Evolutionary conservation across 768 basidiomycete species (phyloP).

Genomic region (Lactifluus hygrophoroides): DNA sequence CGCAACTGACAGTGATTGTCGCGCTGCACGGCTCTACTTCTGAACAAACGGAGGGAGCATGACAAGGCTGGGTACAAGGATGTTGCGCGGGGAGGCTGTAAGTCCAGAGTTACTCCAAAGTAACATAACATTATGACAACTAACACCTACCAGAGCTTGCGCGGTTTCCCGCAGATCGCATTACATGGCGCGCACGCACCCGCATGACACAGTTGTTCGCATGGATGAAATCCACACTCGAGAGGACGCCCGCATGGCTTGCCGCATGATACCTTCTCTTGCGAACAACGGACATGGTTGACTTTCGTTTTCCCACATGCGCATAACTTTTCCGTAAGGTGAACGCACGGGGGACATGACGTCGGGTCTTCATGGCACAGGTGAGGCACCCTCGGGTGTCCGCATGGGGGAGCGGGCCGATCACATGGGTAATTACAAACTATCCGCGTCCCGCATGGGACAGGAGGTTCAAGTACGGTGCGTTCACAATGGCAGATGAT

Average conservation of each 20-base stretch:
- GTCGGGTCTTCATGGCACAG: slow-evolving; percentile 67
- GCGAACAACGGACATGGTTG: slow-evolving; percentile 75
- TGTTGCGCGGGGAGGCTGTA: slow-evolving; percentile 59
- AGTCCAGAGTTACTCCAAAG: not conserved
- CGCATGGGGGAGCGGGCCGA: slow-evolving; percentile 62
- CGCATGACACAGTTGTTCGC: slow-evolving; percentile 73
- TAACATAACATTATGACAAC: not conserved
- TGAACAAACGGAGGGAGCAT: slow-evolving; percentile 80
- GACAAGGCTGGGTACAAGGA: slow-evolving; percentile 71
- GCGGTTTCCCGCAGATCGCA: slow-evolving; percentile 74
- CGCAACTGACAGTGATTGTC: slow-evolving; percentile 59
- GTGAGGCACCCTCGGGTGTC: slow-evolving; percentile 72
- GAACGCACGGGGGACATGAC: slow-evolving; percentile 81
- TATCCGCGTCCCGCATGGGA: slow-evolving; percentile 78
- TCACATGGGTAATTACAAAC: slow-evolving; percentile 75
- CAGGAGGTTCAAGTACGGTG: slow-evolving; percentile 83
- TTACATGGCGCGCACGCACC: slow-evolving; percentile 74
- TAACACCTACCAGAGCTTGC: slow-evolving; percentile 65
- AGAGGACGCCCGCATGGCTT: slow-evolving; percentile 70
- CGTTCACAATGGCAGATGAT: slow-evolving; percentile 75
- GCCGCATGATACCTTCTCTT: slow-evolving; percentile 84
- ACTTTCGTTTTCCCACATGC: slow-evolving; percentile 84
- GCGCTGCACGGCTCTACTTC: slow-evolving; percentile 72
- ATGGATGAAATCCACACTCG: slow-evolving; percentile 83
- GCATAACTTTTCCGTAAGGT: slow-evolving; percentile 69